A percentile compares a stretch with the other conserved stretches of the same genome.
Conservation (phyloP, 257 asterid genomes). For the Linaria vulgaris region DNA sequence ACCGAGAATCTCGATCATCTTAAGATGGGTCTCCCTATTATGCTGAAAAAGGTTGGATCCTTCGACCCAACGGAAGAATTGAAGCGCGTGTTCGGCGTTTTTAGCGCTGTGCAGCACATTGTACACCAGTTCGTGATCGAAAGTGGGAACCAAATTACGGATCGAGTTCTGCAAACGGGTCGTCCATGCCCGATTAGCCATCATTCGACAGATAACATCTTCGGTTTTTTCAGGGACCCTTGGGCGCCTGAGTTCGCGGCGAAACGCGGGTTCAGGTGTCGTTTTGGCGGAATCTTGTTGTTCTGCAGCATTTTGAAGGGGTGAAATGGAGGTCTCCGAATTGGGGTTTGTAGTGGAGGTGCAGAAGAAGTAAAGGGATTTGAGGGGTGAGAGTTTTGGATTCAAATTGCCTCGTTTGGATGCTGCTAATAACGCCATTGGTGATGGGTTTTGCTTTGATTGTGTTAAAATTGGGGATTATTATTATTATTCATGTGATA, state of each 20-base stretch:
- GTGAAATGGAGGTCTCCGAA: constrained; percentile 15
- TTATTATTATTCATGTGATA: too few species aligned
- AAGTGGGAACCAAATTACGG: constrained; percentile 61
- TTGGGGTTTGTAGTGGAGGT: constrained; percentile 32
- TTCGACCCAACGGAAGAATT: constrained; percentile 95
- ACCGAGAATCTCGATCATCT: constrained; percentile 78
- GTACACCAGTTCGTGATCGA: constrained; percentile 74
- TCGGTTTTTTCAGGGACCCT: constrained; percentile 54
- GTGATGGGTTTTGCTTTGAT: not conserved
- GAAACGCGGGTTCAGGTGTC: constrained; percentile 1
- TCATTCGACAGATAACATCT: constrained; percentile 74
- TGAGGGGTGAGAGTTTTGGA: constrained; percentile 38
- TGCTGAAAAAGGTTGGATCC: constrained; percentile 65
- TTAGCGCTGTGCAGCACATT: constrained; percentile 70
- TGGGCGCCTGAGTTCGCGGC: constrained; percentile 28
- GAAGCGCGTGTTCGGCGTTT: constrained; percentile 83
- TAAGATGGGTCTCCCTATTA: constrained; percentile 60
- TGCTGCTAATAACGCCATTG: constrained; percentile 51
- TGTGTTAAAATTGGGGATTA: too few species aligned
- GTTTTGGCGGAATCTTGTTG: not conserved
- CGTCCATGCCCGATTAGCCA: constrained; percentile 89
- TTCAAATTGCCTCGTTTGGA: constrained; percentile 37
- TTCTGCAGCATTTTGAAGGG: constrained; percentile 19
- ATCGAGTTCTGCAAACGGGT: constrained; percentile 88
- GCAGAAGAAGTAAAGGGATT: constrained; percentile 46